Conservation (phyloP, 1,139 yeast genomes). For the Scheffersomyces cryptocercus region DNA sequence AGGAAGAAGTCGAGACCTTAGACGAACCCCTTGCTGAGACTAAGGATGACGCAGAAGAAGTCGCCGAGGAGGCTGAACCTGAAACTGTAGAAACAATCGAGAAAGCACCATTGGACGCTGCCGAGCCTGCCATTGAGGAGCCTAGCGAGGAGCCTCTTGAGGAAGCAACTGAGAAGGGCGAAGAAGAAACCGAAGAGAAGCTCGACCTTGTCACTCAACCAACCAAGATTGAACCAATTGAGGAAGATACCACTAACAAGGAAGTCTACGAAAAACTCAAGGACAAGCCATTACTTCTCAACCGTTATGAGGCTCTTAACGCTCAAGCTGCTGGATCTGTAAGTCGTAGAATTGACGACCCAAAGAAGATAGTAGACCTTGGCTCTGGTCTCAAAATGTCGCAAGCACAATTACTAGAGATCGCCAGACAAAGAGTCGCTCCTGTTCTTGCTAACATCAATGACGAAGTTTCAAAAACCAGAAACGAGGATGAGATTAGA, state of each 20-base stretch:
- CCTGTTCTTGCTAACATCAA: conserved; percentile 55
- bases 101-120: conserved; percentile 4
- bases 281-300: conserved; percentile 50
- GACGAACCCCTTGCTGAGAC: conserved; percentile 8
- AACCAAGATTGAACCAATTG: conserved; percentile 35
- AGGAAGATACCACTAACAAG: conserved; percentile 28
- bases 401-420: conserved; percentile 55
- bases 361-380: conserved; percentile 50
- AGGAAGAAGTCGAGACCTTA: conserved; percentile 1
- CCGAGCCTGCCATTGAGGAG: conserved; percentile 5
- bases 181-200: conserved; percentile 5
- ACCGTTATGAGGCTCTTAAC: conserved; percentile 51
- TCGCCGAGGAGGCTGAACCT: conserved; percentile 6
- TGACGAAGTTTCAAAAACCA: conserved; percentile 49
- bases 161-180: conserved; percentile 4
- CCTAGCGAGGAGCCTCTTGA: conserved; percentile 13
- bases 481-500: conserved; percentile 48
- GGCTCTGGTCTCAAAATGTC: conserved; percentile 59
- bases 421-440: conserved; percentile 58
- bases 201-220: conserved; percentile 37
- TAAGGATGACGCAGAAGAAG: conserved; percentile 5
- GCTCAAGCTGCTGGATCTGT: conserved; percentile 49
- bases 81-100: conserved; percentile 7
- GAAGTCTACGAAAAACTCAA: conserved; percentile 44
- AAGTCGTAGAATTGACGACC: conserved; percentile 48